Evolutionary conservation across 1,139 yeast genomes (phyloP), one percentile per base, ranked within the genome.

Genomic region (Candida labiduridarum): DNA sequence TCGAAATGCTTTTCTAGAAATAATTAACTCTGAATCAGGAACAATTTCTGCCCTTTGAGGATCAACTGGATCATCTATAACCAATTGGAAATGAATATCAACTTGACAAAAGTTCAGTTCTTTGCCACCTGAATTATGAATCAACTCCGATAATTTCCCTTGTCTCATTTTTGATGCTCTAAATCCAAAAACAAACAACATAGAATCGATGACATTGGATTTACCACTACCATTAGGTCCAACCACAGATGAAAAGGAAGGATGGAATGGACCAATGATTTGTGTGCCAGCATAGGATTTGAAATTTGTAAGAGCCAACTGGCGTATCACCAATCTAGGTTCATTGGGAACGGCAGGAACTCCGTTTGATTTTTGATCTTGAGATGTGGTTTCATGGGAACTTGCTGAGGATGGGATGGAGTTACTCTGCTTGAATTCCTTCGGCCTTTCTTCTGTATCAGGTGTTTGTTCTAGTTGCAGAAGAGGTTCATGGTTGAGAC

Each of bases 221-320:
- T 94, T 94, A 8, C 99, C 99, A 39, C 96, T 89, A 30, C 99
- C 99, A 66, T 95, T 95, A 3, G 99, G 99, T 0, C 99, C 99
- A n/a, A 95, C 98, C 9, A 95, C 96, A 0, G 99, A 97, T 8
- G 97, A 89, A 64, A 95, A 95, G 2, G 96, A 89, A 42, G 91
- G 73, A 64, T 94, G 88, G 67, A 95, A 95, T 0, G 99, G 99
- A 0, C 99, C 99, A 52, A 95, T 89, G 9, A 82, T 82, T 68
- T 94, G 98, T n/a, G 79, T 72, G 0, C 99, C 99, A 0, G 98
- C 98, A 65, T 95, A 95, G 0, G 98, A 91, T 63, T 95, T 95
- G 79, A 94, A 95, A 64, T 95, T 88, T 4, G 86, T 85, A 45
- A 95, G 75, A 0, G 86, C 87, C 33, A 94, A 69, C 59, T 83